A percentile compares a stretch with the other conserved stretches of the same genome.
These are phyloP conservation scores for Ceratopteris richardii DNA, from an alignment of 75 land plant species.

Conservation along the genomic window DNA sequence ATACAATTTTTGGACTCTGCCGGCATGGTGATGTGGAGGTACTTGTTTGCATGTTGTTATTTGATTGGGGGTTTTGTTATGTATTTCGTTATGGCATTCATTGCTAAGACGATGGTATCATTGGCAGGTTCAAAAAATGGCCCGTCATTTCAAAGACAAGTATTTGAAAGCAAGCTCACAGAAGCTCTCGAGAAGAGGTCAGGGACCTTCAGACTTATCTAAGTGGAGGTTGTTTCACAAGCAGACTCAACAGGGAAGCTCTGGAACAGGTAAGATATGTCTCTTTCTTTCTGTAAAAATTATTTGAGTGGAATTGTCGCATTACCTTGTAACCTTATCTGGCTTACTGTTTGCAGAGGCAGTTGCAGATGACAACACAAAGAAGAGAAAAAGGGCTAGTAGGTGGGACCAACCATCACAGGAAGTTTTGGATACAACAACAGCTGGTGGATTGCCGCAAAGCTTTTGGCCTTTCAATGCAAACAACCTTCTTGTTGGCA, in stretches of 20 bases:
- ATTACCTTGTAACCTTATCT: no score
- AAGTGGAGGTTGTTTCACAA: no score
- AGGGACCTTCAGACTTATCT: neutral
- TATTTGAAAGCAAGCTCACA: neutral
- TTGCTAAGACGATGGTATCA: no score
- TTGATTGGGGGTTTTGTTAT: no score
- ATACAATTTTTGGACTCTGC: constrained; percentile 7
- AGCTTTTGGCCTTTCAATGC: constrained; percentile 10
- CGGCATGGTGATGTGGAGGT: constrained; percentile 17
- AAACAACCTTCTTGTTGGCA: constrained; percentile 2
- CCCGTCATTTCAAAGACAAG: constrained; percentile 8
- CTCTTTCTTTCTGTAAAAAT: no score
- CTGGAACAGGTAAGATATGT: neutral
- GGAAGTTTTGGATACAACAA: constrained; percentile 6
- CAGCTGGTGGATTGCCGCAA: constrained; percentile 4
- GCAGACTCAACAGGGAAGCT: neutral
- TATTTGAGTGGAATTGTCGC: no score
- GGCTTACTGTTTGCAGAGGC: neutral
- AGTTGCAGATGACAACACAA: neutral
- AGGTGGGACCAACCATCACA: constrained; percentile 21
- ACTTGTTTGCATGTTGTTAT: neutral
- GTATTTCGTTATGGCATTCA: no score
- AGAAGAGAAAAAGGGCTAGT: constrained; percentile 11
- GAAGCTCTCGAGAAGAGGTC: neutral
- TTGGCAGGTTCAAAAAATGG: constrained; percentile 12